Evolutionary conservation across 2,329 filamentous ascomycete genomes (phyloP).

Genomic region (Alternaria burnsii): DNA sequence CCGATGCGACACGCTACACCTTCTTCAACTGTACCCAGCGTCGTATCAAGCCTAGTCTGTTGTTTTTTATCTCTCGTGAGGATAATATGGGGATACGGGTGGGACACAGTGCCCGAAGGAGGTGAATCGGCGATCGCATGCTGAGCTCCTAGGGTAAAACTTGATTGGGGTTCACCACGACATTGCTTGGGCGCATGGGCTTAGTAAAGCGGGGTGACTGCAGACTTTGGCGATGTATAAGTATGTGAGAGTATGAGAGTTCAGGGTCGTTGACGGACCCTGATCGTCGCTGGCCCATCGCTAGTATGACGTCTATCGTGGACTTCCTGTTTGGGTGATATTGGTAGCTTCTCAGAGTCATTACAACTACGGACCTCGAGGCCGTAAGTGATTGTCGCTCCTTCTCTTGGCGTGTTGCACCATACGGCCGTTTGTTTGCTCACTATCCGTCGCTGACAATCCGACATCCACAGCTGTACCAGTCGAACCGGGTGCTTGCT

Average conservation of each 20-base stretch:
- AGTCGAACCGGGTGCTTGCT: neutral
- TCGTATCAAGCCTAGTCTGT: neutral
- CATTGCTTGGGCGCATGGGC: neutral
- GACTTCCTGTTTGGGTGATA: constrained; percentile 6
- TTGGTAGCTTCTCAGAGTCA: neutral
- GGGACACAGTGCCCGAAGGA: neutral
- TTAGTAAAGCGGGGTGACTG: constrained; percentile 14
- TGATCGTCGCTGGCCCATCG: neutral
- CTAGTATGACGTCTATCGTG: constrained; percentile 9
- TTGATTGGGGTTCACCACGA: constrained; percentile 1
- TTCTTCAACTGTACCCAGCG: neutral
- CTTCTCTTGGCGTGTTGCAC: no score
- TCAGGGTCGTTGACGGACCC: neutral
- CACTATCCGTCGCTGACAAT: neutral
- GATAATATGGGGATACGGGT: neutral
- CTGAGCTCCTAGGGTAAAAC: constrained; percentile 10
- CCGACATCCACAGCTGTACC: neutral
- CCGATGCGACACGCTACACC: constrained; percentile 2
- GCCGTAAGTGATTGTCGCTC: neutral
- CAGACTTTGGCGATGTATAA: constrained; percentile 8
- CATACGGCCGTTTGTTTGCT: neutral
- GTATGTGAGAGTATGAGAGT: neutral
- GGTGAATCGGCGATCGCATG: constrained; percentile 19
- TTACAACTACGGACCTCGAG: neutral
- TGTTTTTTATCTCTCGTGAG: neutral